A percentile compares a stretch with the other conserved stretches of the same genome.
These are phyloP conservation scores for Tremella mesenterica DNA, from an alignment of 768 basidiomycete genomes.

Conservation along the genomic window DNA sequence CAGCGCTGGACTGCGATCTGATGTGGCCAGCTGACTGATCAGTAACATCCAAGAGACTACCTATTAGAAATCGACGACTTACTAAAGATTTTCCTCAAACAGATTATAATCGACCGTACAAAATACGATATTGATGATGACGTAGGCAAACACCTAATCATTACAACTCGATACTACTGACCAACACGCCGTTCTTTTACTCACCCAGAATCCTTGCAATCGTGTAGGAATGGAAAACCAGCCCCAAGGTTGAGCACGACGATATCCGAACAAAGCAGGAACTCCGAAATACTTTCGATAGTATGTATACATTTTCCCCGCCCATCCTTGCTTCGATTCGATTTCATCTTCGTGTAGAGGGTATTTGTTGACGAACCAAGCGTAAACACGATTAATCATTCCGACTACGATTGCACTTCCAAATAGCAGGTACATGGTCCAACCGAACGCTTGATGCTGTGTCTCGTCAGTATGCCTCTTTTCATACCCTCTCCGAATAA, in stretches of 20 bases:
- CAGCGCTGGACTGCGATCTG: constrained; percentile 3
- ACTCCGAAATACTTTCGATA: constrained; percentile 8
- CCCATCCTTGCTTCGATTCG: background rate
- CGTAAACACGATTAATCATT: constrained; percentile 7
- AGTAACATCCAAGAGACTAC: background rate
- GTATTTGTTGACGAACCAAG: background rate
- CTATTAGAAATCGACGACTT: background rate
- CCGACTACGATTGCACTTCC: constrained; percentile 9
- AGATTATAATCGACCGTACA: constrained; percentile 8
- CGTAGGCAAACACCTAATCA: constrained; percentile 18
- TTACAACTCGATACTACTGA: background rate
- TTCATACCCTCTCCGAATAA: constrained; percentile 1
- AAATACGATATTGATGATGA: constrained; percentile 21
- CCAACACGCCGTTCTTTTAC: too few relatives aligned
- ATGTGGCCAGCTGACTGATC: constrained; percentile 5
- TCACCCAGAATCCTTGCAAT: constrained; percentile 15
- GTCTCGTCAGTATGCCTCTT: constrained; percentile 10
- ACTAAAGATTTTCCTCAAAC: constrained; percentile 24
- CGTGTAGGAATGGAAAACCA: constrained; percentile 15
- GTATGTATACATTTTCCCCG: constrained; percentile 3
- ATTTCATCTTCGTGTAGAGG: background rate
- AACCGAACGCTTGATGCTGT: constrained; percentile 24
- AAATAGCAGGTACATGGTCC: constrained; percentile 18
- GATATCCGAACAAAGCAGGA: constrained; percentile 19
- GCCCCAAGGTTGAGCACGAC: constrained; percentile 12